Evolutionary conservation across 345 rosid genomes (phyloP).

Genomic region (Melaleuca quinquenervia): DNA sequence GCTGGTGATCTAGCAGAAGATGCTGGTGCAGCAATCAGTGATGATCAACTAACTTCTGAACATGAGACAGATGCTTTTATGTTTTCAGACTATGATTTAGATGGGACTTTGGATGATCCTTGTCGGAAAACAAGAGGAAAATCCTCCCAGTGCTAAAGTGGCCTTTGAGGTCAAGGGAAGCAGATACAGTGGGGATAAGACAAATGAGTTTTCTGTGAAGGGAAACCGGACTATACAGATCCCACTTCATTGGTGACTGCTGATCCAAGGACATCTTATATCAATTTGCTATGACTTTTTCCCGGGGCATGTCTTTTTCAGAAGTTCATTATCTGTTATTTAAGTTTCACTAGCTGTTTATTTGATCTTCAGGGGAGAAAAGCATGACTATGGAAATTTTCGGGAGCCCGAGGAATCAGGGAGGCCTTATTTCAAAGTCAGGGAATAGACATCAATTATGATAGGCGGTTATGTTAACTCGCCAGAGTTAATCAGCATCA

Average conservation of each 20-base stretch:
- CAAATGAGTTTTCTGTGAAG: background rate
- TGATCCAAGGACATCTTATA: background rate
- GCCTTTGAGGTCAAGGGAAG: background rate
- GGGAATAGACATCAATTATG: background rate
- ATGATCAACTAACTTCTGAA: conserved; percentile 8
- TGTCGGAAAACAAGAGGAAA: background rate
- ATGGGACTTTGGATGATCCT: background rate
- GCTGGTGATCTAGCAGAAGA: background rate
- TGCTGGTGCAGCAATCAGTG: conserved; percentile 1
- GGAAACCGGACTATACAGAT: background rate
- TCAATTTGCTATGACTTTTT: background rate
- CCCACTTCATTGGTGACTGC: background rate
- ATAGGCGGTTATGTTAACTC: background rate
- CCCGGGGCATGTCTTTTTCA: background rate
- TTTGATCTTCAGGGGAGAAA: background rate
- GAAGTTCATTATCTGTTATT: background rate
- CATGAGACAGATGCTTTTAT: conserved; percentile 15
- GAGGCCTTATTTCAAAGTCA: background rate
- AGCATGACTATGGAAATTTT: background rate
- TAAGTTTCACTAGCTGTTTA: background rate
- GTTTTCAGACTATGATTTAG: conserved; percentile 20
- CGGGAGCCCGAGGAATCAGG: background rate
- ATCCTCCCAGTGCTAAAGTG: background rate
- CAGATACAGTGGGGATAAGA: background rate
- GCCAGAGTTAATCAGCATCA: background rate